Percentiles rank a stretch among this genome's conserved stretches.
phyloP scores from a whole-genome alignment of 192 early-diverging fungal species.

The Entophlyctis helioformis region DNA sequence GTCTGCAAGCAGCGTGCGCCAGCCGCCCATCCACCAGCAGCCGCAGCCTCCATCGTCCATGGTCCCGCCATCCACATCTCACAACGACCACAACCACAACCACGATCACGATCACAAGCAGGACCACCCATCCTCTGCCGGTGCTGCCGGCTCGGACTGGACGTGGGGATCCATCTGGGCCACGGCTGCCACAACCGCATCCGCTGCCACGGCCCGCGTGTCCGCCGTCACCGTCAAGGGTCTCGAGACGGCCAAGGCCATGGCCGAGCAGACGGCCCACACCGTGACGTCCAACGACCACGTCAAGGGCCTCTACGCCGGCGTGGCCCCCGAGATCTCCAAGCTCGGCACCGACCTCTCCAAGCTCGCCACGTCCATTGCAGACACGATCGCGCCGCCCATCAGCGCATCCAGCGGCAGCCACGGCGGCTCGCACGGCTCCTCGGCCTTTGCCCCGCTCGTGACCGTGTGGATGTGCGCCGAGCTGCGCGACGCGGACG shows the following conservation, averaged over 20 bases:
- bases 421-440: not conserved
- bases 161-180: constrained; percentile 12
- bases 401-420: constrained; percentile 1
- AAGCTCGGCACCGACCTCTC: constrained; percentile 18
- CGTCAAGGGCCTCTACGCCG: constrained; percentile 24
- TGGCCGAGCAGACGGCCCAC: constrained; percentile 30
- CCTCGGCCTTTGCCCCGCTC: constrained; percentile 6
- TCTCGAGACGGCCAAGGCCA: constrained; percentile 12
- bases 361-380: constrained; percentile 17
- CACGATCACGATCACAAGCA: not conserved
- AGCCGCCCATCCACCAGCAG: not conserved
- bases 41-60: not conserved
- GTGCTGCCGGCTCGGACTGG: not conserved
- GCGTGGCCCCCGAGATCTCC: not conserved
- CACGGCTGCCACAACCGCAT: constrained; percentile 10
- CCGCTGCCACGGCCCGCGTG: constrained; percentile 16
- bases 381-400: constrained; percentile 31
- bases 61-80: not conserved
- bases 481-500: constrained; percentile 9
- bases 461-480: constrained; percentile 29
- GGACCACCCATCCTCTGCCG: not conserved
- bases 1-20: too few species aligned
- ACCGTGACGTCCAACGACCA: constrained; percentile 19
- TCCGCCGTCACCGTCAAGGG: constrained; percentile 17
- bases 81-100: not conserved